phyloP scores from a whole-genome alignment of 2,329 filamentous ascomycete species.

The Didymella exigua region DNA sequence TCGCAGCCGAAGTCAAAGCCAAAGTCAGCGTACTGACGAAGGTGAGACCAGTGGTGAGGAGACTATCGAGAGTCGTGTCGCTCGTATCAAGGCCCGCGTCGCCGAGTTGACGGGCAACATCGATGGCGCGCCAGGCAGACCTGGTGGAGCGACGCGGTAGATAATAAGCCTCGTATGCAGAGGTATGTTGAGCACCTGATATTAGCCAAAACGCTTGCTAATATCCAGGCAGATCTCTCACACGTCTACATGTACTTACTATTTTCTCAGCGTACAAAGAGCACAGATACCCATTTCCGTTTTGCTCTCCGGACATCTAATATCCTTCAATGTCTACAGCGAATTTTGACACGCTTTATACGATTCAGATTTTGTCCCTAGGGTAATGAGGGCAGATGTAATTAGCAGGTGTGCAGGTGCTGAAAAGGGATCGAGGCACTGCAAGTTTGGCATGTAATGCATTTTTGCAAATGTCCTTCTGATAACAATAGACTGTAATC shows the following conservation, averaged over 20 bases:
- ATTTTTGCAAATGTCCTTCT: constrained; percentile 5
- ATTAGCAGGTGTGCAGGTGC: constrained; percentile 2
- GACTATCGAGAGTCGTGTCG: constrained; percentile 94
- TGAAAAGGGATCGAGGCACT: background rate
- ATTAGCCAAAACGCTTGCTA: background rate
- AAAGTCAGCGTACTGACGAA: constrained; percentile 70
- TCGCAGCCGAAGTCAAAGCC: constrained; percentile 60
- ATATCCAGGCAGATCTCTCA: constrained; percentile 4
- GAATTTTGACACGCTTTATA: constrained; percentile 5
- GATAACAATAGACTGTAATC: background rate
- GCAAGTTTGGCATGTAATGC: constrained; percentile 1
- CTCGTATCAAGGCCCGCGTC: constrained; percentile 95
- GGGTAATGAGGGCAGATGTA: constrained; percentile 12
- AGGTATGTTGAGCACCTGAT: background rate
- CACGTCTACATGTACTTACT: constrained; percentile 18
- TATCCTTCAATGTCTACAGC: constrained; percentile 26
- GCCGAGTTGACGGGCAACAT: constrained; percentile 79
- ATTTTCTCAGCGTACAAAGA: constrained; percentile 31
- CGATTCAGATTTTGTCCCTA: constrained; percentile 12
- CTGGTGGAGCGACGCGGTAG: constrained; percentile 11
- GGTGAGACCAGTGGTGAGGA: constrained; percentile 95
- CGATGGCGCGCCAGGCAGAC: constrained; percentile 33
- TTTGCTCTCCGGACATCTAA: constrained; percentile 31
- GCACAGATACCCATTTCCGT: constrained; percentile 33
- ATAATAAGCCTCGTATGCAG: background rate